Percentiles rank a stretch among this genome's conserved stretches.
These are phyloP conservation scores for Vitis rotundifolia DNA, from an alignment of 164 flowering plant species.

Conservation along the genomic window DNA sequence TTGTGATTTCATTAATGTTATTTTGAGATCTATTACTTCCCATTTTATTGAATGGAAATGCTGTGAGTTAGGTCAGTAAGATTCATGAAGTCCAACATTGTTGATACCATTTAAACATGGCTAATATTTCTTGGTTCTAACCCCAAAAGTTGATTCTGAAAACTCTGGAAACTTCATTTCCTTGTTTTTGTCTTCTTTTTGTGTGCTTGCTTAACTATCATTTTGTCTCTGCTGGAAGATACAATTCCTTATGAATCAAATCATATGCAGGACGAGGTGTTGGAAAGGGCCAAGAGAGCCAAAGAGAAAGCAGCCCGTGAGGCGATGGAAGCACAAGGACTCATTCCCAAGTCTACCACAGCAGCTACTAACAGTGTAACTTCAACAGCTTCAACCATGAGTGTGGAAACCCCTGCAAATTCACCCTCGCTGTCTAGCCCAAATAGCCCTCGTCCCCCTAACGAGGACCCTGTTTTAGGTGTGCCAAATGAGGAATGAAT, in stretches of 20 bases:
- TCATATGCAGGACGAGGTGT: slow-evolving; percentile 65
- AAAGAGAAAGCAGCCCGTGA: slow-evolving; percentile 61
- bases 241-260: background rate
- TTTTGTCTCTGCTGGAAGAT: background rate
- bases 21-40: no score
- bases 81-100: no score
- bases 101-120: no score
- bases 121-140: no score
- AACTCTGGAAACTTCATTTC: no score
- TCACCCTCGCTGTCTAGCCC: no score
- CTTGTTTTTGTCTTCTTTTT: background rate
- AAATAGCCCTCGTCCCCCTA: background rate
- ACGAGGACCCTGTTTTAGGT: slow-evolving; percentile 1
- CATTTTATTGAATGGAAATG: no score
- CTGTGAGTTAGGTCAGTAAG: no score
- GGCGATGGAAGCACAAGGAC: slow-evolving; percentile 44
- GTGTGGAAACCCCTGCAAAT: background rate
- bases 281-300: slow-evolving; percentile 64
- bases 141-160: no score
- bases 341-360: slow-evolving; percentile 24
- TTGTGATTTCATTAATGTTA: no score
- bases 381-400: slow-evolving; percentile 4
- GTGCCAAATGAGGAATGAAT: slow-evolving; percentile 4
- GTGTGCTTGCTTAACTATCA: background rate
- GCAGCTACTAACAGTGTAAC: slow-evolving; percentile 3